phyloP scores from a whole-genome alignment of 2,329 filamentous ascomycete species.

The Gaeumannomyces sp. region DNA sequence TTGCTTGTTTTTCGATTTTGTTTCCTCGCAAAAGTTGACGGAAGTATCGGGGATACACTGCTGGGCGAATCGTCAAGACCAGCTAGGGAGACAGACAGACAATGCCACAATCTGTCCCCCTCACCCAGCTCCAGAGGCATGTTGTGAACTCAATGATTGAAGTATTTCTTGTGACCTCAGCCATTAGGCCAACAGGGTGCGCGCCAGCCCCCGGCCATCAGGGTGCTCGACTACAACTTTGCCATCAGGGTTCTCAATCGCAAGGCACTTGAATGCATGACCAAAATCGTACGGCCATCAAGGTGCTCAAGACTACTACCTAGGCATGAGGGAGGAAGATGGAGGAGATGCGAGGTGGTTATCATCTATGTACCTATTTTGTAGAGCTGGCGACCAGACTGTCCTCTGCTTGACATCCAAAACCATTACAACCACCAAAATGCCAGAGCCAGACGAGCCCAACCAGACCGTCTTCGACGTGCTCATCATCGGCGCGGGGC shows the following conservation, averaged over 20 bases:
- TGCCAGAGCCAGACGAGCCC: neutral
- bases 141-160: too few relatives aligned
- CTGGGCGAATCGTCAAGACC: too few relatives aligned
- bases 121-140: too few relatives aligned
- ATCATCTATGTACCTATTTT: too few relatives aligned
- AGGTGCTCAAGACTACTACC: neutral
- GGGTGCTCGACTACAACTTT: neutral
- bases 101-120: too few relatives aligned
- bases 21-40: too few relatives aligned
- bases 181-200: neutral
- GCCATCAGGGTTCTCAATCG: constrained; percentile 7
- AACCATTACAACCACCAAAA: neutral
- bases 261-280: too few relatives aligned
- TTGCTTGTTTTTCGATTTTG: too few relatives aligned
- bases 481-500: constrained; percentile 67
- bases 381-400: neutral
- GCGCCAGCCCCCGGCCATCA: constrained; percentile 3
- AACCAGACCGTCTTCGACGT: constrained; percentile 54
- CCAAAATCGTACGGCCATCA: neutral
- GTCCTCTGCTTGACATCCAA: neutral
- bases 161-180: too few relatives aligned
- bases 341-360: neutral
- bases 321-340: neutral
- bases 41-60: too few relatives aligned
- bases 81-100: too few relatives aligned